Evolutionary conservation across 2,329 filamentous ascomycete genomes (phyloP).

Genomic region (Lasiodiplodia sp.): DNA sequence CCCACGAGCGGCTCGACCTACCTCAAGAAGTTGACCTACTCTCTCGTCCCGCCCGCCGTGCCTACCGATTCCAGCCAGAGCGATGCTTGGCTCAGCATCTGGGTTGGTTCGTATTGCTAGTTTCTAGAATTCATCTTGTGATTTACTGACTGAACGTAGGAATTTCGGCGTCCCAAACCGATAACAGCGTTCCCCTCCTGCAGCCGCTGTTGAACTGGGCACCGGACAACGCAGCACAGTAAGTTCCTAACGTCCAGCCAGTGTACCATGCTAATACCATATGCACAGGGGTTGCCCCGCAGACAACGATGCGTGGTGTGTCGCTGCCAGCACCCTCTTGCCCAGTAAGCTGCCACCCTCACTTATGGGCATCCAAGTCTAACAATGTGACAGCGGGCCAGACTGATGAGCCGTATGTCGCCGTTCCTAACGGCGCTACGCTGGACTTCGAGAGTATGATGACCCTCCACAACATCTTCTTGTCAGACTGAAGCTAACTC

Average conservation of each 20-base stretch:
- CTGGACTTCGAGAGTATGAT: conserved; percentile 14
- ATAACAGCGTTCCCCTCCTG: neutral
- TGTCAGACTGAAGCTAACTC: neutral
- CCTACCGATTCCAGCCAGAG: conserved; percentile 2
- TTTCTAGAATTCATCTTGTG: neutral
- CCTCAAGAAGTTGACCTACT: conserved; percentile 27
- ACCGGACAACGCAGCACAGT: conserved; percentile 1
- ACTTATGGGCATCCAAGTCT: neutral
- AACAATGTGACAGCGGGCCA: neutral
- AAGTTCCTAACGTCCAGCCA: neutral
- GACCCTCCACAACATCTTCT: neutral
- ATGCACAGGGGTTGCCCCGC: neutral
- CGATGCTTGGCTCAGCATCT: conserved; percentile 13
- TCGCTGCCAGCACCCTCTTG: conserved; percentile 24
- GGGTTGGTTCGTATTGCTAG: conserved; percentile 21
- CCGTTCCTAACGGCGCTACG: neutral
- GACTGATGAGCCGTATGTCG: neutral
- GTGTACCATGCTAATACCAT: neutral
- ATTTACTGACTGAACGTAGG: neutral
- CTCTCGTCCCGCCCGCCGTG: conserved; percentile 1
- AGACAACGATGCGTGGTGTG: conserved; percentile 20
- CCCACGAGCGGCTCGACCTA: conserved; percentile 20
- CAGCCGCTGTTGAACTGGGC: conserved; percentile 14
- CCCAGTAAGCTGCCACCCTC: neutral
- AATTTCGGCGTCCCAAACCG: neutral